These are phyloP conservation scores for Fusarium pilosicola DNA, from an alignment of 2,329 filamentous ascomycete species.

Conservation along the genomic window DNA sequence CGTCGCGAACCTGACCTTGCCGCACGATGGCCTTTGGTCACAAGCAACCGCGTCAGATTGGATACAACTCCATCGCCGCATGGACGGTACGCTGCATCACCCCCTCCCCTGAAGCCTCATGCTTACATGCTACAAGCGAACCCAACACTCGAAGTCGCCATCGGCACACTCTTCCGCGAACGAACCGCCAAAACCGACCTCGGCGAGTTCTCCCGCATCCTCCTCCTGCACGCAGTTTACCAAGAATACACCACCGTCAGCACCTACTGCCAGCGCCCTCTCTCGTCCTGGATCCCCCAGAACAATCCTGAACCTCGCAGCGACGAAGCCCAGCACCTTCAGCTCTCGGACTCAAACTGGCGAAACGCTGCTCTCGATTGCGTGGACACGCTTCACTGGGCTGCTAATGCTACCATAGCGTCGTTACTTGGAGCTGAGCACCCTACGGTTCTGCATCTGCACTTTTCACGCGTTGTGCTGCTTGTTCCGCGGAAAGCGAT, in stretches of 20 bases:
- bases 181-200: constrained; percentile 29
- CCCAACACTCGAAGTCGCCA: constrained; percentile 16
- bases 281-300: constrained; percentile 37
- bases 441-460: constrained; percentile 64
- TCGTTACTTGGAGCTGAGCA: constrained; percentile 62
- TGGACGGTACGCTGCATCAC: neutral
- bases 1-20: neutral
- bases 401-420: constrained; percentile 62
- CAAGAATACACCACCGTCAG: constrained; percentile 30
- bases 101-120: too few relatives aligned
- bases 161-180: constrained; percentile 19
- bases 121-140: constrained; percentile 28
- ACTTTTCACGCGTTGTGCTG: constrained; percentile 62
- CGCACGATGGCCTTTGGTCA: constrained; percentile 23
- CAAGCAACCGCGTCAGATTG: constrained; percentile 1
- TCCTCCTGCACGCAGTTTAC: constrained; percentile 38
- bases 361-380: constrained; percentile 57
- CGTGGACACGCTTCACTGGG: constrained; percentile 67
- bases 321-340: neutral
- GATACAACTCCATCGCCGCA: neutral
- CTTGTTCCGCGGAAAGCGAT: constrained; percentile 60
- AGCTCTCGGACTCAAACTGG: constrained; percentile 45
- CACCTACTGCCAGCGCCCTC: constrained; percentile 23
- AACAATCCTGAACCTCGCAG: neutral
- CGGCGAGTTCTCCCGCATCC: constrained; percentile 34